phyloP scores from a whole-genome alignment of 192 early-diverging fungal genomes.

The Lunasporangiospora selenospora region DNA sequence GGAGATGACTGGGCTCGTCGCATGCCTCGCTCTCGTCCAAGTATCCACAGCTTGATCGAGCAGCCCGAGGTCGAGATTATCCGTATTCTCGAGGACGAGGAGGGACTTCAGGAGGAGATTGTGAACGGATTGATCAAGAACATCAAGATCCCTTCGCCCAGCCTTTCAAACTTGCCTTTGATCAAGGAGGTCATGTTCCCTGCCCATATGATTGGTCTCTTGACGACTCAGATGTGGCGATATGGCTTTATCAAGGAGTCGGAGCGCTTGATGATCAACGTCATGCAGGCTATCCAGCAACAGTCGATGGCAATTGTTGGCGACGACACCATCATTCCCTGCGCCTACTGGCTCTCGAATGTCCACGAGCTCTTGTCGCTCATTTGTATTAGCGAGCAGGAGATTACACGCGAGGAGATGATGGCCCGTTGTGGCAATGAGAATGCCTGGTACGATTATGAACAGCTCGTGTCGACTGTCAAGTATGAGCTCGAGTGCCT shows the following conservation, averaged over 20 bases:
- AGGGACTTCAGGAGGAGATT: slow-evolving; percentile 78
- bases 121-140: slow-evolving; percentile 88
- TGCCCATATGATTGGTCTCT: slow-evolving; percentile 88
- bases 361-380: slow-evolving; percentile 94
- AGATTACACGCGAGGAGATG: slow-evolving; percentile 73
- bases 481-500: slow-evolving; percentile 91
- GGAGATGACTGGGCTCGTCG: slow-evolving; percentile 45
- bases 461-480: slow-evolving; percentile 84
- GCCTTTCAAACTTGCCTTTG: slow-evolving; percentile 74
- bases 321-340: slow-evolving; percentile 80
- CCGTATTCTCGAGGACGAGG: slow-evolving; percentile 69
- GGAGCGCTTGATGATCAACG: slow-evolving; percentile 83
- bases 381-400: slow-evolving; percentile 76
- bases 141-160: slow-evolving; percentile 89
- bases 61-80: slow-evolving; percentile 59
- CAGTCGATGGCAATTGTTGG: slow-evolving; percentile 71
- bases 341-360: slow-evolving; percentile 98
- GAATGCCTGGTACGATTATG: slow-evolving; percentile 71
- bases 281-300: slow-evolving; percentile 83
- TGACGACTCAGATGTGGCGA: slow-evolving; percentile 87
- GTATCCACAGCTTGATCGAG: slow-evolving; percentile 49
- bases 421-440: slow-evolving; percentile 61
- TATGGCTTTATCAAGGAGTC: slow-evolving; percentile 84
- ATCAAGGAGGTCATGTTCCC: slow-evolving; percentile 95
- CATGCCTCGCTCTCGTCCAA: slow-evolving; percentile 31